Evolutionary conservation across 2,329 filamentous ascomycete genomes (phyloP), one percentile per base, ranked within the genome.

Genomic region (Akanthomyces dipterigenus): DNA sequence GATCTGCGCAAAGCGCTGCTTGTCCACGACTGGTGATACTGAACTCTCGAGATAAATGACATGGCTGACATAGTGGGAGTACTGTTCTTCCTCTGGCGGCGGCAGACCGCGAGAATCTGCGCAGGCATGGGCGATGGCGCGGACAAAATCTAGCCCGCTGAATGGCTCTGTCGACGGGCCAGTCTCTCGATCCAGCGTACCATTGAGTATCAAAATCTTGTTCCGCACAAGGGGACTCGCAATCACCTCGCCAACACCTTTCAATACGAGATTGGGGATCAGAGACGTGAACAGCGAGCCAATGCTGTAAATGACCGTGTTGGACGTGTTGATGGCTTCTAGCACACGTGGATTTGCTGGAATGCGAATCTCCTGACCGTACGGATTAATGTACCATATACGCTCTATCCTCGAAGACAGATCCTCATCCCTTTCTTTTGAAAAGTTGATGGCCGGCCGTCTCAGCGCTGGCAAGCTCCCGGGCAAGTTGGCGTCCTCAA

Each of bases 321-420:
- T 82, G 0, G 89, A 82, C 1, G 77, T 76, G 18, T 78, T 76
- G 1, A 98, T 73, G 0, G 91, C 85, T 8, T 85, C 82, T 0
- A 96, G 68, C 0, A 93, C 91, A 55, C 91, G 87, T 0, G 91
- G 87, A 69, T 96, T 98, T 2, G 91, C 89, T 0, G 87, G 83
- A 0, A 93, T 90, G 20, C 88, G 85, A 66, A 98, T 97, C 74
- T 97, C 93, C 71, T 97, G 91, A n/a, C 93, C 93, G 72, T 97
- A 98, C 0, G 93, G 93, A 70, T 97, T 98, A 77, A 98, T 98
- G 77, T 98, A 98, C 91, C 92, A 98, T 36, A 98, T 82, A 2
- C 93, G 79, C 60, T 87, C 80, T 67, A 98, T 96, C 31, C 90
- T 82, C 0, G 88, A 82, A 0, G 90, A 83, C 1, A 98, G 79